Evolutionary conservation across 2,329 filamentous ascomycete species (phyloP).

Genomic region (Aspergillus jensenii): DNA sequence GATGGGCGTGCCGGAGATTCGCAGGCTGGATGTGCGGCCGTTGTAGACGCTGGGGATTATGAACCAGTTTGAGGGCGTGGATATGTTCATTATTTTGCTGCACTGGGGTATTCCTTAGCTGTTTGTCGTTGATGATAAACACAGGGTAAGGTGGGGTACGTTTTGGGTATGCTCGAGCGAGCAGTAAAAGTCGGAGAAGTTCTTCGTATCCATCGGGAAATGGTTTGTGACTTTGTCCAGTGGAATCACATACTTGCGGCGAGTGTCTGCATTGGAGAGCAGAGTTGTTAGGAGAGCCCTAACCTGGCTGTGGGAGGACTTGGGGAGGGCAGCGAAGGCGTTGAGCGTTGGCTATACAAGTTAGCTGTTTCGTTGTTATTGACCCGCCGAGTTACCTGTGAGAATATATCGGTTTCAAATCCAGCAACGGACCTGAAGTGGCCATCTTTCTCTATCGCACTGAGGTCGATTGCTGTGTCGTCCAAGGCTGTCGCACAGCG

Average conservation of each 20-base stretch:
- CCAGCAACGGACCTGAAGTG: conserved; percentile 9
- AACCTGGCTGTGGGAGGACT: conserved; percentile 4
- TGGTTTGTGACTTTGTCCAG: conserved; percentile 12
- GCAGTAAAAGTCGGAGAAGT: conserved; percentile 20
- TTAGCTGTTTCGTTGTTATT: no score
- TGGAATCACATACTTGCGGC: conserved; percentile 7
- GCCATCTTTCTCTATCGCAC: conserved; percentile 12
- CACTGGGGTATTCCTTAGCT: conserved; percentile 5
- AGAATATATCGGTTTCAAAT: conserved; percentile 4
- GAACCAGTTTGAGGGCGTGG: conserved; percentile 13
- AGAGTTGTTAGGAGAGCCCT: conserved; percentile 3
- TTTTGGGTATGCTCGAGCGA: conserved; percentile 19
- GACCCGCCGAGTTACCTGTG: not conserved
- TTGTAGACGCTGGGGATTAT: conserved; percentile 16
- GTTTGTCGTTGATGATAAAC: no score
- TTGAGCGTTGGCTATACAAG: conserved; percentile 7
- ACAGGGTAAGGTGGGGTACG: not conserved
- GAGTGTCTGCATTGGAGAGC: conserved; percentile 1
- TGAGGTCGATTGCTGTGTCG: conserved; percentile 14
- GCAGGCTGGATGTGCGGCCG: conserved; percentile 16
- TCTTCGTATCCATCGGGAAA: conserved; percentile 16
- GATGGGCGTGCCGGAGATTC: conserved; percentile 11
- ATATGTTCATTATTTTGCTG: not conserved
- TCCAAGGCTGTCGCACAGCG: conserved; percentile 16
- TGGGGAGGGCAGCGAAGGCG: conserved; percentile 13